Percentiles rank a stretch among this genome's conserved stretches.
These are phyloP conservation scores for Colletotrichum sansevieriae DNA, from an alignment of 2,329 filamentous ascomycete species.

Conservation along the genomic window DNA sequence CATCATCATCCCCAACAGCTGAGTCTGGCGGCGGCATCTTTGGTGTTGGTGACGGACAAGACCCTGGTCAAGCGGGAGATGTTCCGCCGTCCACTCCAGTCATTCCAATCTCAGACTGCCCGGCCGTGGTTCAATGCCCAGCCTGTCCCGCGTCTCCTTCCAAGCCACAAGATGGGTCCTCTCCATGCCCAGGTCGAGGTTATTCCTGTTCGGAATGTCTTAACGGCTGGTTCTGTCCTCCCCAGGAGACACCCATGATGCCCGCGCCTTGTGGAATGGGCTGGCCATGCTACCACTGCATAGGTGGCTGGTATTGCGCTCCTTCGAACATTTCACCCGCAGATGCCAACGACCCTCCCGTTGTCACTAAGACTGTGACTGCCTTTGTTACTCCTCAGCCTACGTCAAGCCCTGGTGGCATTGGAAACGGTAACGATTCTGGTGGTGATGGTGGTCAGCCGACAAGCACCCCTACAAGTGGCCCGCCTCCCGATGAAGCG, in stretches of 20 bases:
- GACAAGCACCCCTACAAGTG: background rate
- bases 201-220: conserved; percentile 49
- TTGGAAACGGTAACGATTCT: conserved; percentile 2
- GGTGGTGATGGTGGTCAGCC: background rate
- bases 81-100: conserved; percentile 23
- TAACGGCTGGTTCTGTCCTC: conserved; percentile 51
- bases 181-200: conserved; percentile 46
- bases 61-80: background rate
- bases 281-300: conserved; percentile 51
- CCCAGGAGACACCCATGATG: conserved; percentile 49
- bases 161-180: conserved; percentile 12
- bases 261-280: conserved; percentile 47
- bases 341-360: background rate
- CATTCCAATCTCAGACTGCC: conserved; percentile 35
- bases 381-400: conserved; percentile 19
- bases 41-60: background rate
- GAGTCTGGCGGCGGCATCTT: conserved; percentile 18
- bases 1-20: background rate
- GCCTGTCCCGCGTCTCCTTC: conserved; percentile 39
- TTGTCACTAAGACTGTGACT: conserved; percentile 29
- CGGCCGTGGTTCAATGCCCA: conserved; percentile 41
- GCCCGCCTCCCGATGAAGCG: background rate
- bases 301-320: conserved; percentile 48
- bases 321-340: conserved; percentile 13
- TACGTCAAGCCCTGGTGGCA: background rate